Percentiles rank a stretch among this genome's conserved stretches.
Evolutionary conservation across 2,329 filamentous ascomycete genomes (phyloP).

Genomic region (Botrytis aclada): DNA sequence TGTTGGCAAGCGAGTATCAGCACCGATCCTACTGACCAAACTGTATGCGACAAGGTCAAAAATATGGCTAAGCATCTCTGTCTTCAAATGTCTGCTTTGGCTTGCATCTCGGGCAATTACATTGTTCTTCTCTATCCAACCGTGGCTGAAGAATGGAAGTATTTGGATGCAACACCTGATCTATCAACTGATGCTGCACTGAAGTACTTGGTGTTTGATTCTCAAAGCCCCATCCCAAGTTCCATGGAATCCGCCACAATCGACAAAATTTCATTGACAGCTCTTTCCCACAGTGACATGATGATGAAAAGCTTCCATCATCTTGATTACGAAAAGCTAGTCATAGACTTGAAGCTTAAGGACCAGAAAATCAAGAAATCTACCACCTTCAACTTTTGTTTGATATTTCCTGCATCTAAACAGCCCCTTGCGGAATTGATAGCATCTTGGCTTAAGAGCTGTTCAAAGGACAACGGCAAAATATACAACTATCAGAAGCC

Average conservation of each 20-base stretch:
- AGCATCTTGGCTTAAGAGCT: slow-evolving; percentile 45
- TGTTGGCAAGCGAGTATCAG: slow-evolving; percentile 26
- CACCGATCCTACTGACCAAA: slow-evolving; percentile 16
- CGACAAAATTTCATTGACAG: not conserved
- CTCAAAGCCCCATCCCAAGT: not conserved
- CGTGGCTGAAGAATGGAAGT: slow-evolving; percentile 34
- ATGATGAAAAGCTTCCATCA: slow-evolving; percentile 24
- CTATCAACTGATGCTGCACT: slow-evolving; percentile 21
- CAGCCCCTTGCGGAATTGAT: slow-evolving; percentile 41
- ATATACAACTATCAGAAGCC: slow-evolving; percentile 43
- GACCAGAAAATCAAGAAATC: slow-evolving; percentile 13
- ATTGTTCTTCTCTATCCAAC: slow-evolving; percentile 32
- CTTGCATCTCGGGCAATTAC: slow-evolving; percentile 24
- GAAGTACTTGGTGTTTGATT: slow-evolving; percentile 31
- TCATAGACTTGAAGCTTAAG: slow-evolving; percentile 18
- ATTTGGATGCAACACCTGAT: slow-evolving; percentile 25
- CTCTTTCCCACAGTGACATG: slow-evolving; percentile 1
- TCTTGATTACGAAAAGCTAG: slow-evolving; percentile 27
- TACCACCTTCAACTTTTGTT: slow-evolving; percentile 42
- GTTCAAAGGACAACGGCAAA: slow-evolving; percentile 41
- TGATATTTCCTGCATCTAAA: slow-evolving; percentile 47
- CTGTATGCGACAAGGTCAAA: slow-evolving; percentile 22
- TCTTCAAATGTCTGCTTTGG: slow-evolving; percentile 26
- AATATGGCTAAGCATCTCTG: slow-evolving; percentile 27
- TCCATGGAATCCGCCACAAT: not conserved